Conservation (phyloP, 2,329 filamentous ascomycete species). For the Penicillium sp. region DNA sequence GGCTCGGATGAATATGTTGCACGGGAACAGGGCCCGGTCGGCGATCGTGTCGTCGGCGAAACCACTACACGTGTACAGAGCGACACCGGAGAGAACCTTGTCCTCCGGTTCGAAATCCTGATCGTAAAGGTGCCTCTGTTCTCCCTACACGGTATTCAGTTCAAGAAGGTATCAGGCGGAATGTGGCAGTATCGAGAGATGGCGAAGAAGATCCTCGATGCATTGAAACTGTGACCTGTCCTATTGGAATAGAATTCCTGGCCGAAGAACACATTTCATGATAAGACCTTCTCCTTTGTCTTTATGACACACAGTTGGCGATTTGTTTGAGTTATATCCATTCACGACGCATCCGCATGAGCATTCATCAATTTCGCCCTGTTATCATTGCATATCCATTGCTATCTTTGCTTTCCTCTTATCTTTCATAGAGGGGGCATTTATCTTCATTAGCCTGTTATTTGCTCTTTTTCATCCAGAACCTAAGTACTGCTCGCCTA, state of each 20-base stretch:
- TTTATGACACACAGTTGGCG: conserved; percentile 1
- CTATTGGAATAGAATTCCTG: neutral
- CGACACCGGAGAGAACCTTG: conserved; percentile 79
- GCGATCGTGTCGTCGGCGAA: conserved; percentile 69
- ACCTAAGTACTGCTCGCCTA: conserved; percentile 23
- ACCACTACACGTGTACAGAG: conserved; percentile 90
- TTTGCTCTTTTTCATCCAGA: conserved; percentile 17
- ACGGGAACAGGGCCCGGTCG: conserved; percentile 43
- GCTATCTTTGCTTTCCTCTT: conserved; percentile 11
- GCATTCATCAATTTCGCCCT: conserved; percentile 23
- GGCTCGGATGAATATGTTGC: conserved; percentile 72
- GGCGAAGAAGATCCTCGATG: conserved; percentile 90
- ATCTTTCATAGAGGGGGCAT: neutral
- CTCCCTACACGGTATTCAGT: conserved; percentile 91
- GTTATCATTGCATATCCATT: conserved; percentile 17
- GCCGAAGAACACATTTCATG: neutral
- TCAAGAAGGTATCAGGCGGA: conserved; percentile 92
- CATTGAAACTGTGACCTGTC: conserved; percentile 66
- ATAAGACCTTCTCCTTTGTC: neutral
- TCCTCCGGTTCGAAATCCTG: conserved; percentile 89
- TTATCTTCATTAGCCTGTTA: conserved; percentile 18
- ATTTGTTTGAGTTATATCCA: conserved; percentile 20
- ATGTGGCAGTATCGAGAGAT: conserved; percentile 99
- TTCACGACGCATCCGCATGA: conserved; percentile 29
- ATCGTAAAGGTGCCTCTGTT: conserved; percentile 96